Conservation (phyloP, 75 land plant genomes). For the Cupressus sempervirens region DNA sequence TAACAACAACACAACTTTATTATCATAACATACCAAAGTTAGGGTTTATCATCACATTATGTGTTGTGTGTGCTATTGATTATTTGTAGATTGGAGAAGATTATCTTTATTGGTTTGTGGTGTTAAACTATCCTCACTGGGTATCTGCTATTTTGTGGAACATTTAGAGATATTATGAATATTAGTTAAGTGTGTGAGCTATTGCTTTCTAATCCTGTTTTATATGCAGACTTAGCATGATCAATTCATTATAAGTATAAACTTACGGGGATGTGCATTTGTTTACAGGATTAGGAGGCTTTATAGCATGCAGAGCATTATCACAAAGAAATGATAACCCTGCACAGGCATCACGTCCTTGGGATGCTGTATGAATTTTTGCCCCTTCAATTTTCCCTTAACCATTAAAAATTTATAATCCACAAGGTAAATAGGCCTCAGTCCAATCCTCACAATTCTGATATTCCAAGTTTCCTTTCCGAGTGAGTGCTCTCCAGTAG, state of each 20-base stretch:
- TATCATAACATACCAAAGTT: too few species aligned
- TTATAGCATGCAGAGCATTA: constrained; percentile 90
- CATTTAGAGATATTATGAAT: neutral
- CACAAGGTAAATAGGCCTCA: neutral
- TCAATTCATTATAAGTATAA: neutral
- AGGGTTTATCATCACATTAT: neutral
- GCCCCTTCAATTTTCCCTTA: neutral
- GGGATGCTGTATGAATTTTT: constrained; percentile 60
- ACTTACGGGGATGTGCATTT: neutral
- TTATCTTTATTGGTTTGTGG: neutral
- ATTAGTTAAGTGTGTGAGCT: neutral
- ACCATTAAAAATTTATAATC: neutral
- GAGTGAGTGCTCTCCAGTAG: neutral
- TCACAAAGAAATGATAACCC: constrained; percentile 83
- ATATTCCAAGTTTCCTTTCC: neutral
- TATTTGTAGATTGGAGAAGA: neutral
- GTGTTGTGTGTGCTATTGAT: neutral
- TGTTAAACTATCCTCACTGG: neutral
- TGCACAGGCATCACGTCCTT: constrained; percentile 86
- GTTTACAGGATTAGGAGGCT: constrained; percentile 82
- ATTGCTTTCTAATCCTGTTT: neutral
- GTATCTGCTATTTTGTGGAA: neutral
- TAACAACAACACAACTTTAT: too few species aligned
- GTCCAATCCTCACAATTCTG: neutral
- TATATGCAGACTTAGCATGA: neutral